Evolutionary conservation across 2,329 filamentous ascomycete species (phyloP), one percentile per base, ranked within the genome.

Genomic region (Ceratocystis variospora): DNA sequence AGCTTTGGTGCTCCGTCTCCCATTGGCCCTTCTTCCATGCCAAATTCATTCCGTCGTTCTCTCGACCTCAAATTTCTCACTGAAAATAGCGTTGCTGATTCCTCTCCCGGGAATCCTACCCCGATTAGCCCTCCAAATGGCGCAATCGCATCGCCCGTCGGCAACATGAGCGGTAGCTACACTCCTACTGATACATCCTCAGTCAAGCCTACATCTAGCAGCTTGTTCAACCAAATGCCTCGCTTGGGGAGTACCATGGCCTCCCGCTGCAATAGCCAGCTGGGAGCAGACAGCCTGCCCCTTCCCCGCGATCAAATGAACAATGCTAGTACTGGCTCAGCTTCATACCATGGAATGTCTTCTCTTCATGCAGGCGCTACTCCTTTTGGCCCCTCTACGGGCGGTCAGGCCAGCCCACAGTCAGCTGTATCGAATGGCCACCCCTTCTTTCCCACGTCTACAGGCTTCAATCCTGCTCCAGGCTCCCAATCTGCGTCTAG

Each of bases 291-390:
- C 12, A 65, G 45, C n/a, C 12, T 53, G 33, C 15, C 57, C 37
- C 41, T 68, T 22, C 37, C 57, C 22, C 66, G 66, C 8, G 66
- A 68, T 17, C 63, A 37, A 10, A 3, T 44, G 15, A 62, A 59
- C 28, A 59, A 19, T 25, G 22, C 28, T 37, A n/a, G 55, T 25
- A 17, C 55, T n/a, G 62, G 53, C 44, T 37, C 45, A 12, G 70
- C 74, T 19, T 80, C 80, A 19, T 68, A 65, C 37, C 66, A 67
- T 6, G 62, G 66, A 15, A 41, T 68, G 15, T 68, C 63, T 10
- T 25, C 61, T 70, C 80, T 96, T 46, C 92, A 96, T 71, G 87
- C 87, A 61, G 92, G 82, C 73, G 89, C 90, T 65, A 79, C 88
- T 59, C 82, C 90, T 0, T 96, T 96, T 73, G 89, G 88, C 6